phyloP scores from a whole-genome alignment of 352 stramenopile species.

The Phytophthora europaea region DNA sequence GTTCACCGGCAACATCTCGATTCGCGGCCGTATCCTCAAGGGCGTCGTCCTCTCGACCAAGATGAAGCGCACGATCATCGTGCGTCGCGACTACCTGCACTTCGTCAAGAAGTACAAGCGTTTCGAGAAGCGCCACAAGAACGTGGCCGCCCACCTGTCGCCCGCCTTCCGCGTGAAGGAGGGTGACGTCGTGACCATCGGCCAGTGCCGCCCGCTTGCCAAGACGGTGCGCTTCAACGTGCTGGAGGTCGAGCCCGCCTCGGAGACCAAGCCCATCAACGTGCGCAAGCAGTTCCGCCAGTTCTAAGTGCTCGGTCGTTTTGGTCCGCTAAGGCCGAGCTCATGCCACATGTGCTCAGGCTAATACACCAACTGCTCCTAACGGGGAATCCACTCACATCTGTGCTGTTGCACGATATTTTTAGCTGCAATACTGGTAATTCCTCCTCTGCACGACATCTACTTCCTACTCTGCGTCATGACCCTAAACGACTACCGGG shows the following conservation, averaged over 20 bases:
- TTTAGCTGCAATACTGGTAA: background rate
- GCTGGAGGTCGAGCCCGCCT: conserved; percentile 96
- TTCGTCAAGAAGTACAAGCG: conserved; percentile 99
- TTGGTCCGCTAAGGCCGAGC: conserved; percentile 7
- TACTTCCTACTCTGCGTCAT: conserved; percentile 1
- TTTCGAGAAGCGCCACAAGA: conserved; percentile 99
- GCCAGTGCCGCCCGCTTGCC: conserved; percentile 99
- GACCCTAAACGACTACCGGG: conserved; percentile 3
- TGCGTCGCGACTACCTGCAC: conserved; percentile 99
- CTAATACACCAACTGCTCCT: conserved; percentile 36
- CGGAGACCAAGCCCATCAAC: conserved; percentile 97
- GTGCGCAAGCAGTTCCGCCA: conserved; percentile 99
- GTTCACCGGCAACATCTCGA: conserved; percentile 99
- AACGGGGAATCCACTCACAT: conserved; percentile 25
- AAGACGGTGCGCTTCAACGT: conserved; percentile 99
- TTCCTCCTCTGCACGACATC: background rate
- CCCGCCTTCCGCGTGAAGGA: conserved; percentile 99
- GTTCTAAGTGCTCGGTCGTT: conserved; percentile 87
- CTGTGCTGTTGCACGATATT: background rate
- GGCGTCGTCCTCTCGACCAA: conserved; percentile 99
- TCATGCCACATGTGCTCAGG: conserved; percentile 12
- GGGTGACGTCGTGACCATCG: conserved; percentile 99
- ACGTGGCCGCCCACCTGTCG: conserved; percentile 98
- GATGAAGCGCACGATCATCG: conserved; percentile 99
- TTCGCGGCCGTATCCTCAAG: conserved; percentile 98